phyloP scores from a whole-genome alignment of 306 rosid species.

The Gynostemma pentaphyllum region DNA sequence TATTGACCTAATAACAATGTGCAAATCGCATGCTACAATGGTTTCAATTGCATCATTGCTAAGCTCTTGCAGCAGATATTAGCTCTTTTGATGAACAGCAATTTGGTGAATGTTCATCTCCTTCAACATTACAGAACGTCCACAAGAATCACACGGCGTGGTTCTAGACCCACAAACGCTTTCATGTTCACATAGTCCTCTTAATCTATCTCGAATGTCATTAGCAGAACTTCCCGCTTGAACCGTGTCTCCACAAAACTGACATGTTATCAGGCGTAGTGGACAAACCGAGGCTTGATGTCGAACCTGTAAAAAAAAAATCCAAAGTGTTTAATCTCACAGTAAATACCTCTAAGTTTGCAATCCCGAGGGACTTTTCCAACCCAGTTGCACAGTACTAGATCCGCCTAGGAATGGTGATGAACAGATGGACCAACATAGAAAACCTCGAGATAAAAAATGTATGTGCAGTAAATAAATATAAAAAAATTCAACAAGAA shows the following conservation, averaged over 20 bases:
- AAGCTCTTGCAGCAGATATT: not conserved
- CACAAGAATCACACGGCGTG: conserved; percentile 91
- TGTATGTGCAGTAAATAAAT: not conserved
- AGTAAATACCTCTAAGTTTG: conserved; percentile 2
- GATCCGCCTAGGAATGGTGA: not conserved
- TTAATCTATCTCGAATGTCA: conserved; percentile 65
- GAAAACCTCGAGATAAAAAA: not conserved
- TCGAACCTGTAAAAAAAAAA: conserved; percentile 49
- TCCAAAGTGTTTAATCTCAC: too few relatives aligned
- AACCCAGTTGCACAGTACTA: not conserved
- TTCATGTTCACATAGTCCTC: conserved; percentile 92
- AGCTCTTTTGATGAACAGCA: conserved; percentile 91
- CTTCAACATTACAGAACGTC: conserved; percentile 94
- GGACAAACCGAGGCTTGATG: conserved; percentile 76
- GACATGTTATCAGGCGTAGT: conserved; percentile 61
- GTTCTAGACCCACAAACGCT: conserved; percentile 92
- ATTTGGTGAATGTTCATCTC: conserved; percentile 91
- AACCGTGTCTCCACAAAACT: conserved; percentile 97
- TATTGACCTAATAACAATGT: not conserved
- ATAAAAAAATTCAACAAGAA: not conserved
- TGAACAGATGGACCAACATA: not conserved
- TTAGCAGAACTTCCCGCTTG: conserved; percentile 74
- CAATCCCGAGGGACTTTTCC: not conserved
- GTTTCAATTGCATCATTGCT: not conserved
- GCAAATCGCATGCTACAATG: not conserved